Evolutionary conservation across 148 eudicot species (phyloP), one percentile per base, ranked within the genome.

Genomic region (Spergularia marina): DNA sequence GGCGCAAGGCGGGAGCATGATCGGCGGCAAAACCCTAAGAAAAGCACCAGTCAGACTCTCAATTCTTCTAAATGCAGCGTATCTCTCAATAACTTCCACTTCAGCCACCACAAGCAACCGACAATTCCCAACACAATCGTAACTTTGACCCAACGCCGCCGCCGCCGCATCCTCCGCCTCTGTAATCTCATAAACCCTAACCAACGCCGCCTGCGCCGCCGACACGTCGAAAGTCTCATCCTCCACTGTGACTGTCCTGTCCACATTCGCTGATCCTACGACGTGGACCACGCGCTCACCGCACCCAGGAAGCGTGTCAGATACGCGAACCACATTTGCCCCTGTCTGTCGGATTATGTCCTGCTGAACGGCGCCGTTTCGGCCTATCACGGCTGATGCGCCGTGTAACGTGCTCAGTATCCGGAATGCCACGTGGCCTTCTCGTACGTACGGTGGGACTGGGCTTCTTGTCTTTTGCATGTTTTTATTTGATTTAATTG

Each of bases 11-110:
- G 77, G 71, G 39, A 30, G 77, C 49, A 53, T 23, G 5, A 53
- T 70, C 20, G 25, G 16, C 23, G 70, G 47, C 71, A 74, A 74
- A 65, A 74, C 77, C 77, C 77, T 74, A 74, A 74, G 44, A 65
- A 23, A 53, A 53, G 53, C 77, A 39, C 77, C 70, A 53, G 17
- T 55, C 23, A 30, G 51, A 12, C 11, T 25, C 15, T 23, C 62
- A 53, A 74, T 53, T 51, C 34, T 12, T 63, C 65, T 74, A 58
- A 74, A 34, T 30, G 53, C 59, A 25, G 15, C 70, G 17, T 74
- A 59, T 53, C 77, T 23, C 65, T 74, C 71, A 39, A 68, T 9
- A 68, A 55, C 5, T 2, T 68, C 56, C 4, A 6, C 56, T 68
- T 34, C 56, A 51, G 56, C 7, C 36, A 53, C 71, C 17, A 68